A percentile compares a stretch with the other conserved stretches of the same genome.
These are phyloP conservation scores for Lasiodiplodia sp. DNA, from an alignment of 2,329 filamentous ascomycete species.

Conservation along the genomic window DNA sequence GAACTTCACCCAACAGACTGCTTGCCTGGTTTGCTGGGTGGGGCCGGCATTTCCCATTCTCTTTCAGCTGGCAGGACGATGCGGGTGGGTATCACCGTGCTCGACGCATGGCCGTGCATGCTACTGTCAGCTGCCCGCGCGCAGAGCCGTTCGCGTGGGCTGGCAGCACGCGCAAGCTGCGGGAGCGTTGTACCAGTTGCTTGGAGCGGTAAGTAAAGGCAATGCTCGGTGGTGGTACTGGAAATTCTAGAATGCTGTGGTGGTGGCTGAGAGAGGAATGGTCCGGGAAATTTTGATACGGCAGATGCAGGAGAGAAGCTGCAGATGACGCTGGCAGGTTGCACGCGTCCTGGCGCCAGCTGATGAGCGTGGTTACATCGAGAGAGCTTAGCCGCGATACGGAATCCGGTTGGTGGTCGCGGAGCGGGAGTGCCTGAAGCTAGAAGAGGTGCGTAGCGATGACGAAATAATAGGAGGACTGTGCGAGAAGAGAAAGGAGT, in stretches of 20 bases:
- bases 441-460: slow-evolving; percentile 10
- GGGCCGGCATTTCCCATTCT: not conserved
- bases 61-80: not conserved
- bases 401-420: slow-evolving; percentile 19
- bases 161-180: slow-evolving; percentile 10
- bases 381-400: slow-evolving; percentile 16
- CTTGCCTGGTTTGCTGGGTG: not conserved
- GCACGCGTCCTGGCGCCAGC: not conserved
- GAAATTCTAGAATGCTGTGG: slow-evolving; percentile 18
- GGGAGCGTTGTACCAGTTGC: slow-evolving; percentile 21
- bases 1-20: not conserved
- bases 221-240: not conserved
- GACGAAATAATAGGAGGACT: slow-evolving; percentile 10
- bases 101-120: slow-evolving; percentile 15
- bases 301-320: slow-evolving; percentile 5
- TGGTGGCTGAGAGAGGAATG: slow-evolving; percentile 5
- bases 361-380: slow-evolving; percentile 21
- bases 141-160: slow-evolving; percentile 7
- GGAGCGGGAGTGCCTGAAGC: slow-evolving; percentile 26
- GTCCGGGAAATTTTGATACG: not conserved
- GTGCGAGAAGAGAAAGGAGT: not conserved
- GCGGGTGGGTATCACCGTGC: slow-evolving; percentile 13
- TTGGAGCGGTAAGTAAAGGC: not conserved
- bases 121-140: slow-evolving; percentile 16
- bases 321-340: slow-evolving; percentile 20